Conservation (phyloP, 768 basidiomycete species). For the Suillus lakei region DNA sequence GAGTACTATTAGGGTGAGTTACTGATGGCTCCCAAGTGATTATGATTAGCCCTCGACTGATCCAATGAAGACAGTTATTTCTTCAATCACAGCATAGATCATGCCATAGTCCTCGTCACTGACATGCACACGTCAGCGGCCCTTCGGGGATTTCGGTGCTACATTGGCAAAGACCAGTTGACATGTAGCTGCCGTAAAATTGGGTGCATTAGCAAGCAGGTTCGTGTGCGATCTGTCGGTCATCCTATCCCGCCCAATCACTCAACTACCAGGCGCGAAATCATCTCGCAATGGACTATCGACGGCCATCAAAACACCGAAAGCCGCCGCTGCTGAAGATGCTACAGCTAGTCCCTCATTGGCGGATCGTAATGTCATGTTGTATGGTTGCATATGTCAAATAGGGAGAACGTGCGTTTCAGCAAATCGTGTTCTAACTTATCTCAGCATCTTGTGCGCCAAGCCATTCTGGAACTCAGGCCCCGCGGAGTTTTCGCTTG, state of each 20-base stretch:
- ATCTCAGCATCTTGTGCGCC: not conserved
- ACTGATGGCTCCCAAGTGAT: not conserved
- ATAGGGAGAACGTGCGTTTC: not conserved
- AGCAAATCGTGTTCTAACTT: not conserved
- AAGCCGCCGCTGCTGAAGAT: not conserved
- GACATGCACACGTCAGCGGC: not conserved
- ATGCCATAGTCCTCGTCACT: not conserved
- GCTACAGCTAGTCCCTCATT: not conserved
- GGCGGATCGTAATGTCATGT: not conserved
- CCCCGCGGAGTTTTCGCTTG: not conserved
- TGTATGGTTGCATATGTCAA: not conserved
- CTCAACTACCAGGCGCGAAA: not conserved
- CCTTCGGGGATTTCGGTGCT: not conserved
- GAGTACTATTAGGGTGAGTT: not conserved
- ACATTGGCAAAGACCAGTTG: not conserved
- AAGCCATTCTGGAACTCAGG: not conserved
- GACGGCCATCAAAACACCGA: not conserved
- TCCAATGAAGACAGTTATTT: not conserved
- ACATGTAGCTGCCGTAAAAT: not conserved
- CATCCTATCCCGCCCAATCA: not conserved
- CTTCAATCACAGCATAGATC: not conserved
- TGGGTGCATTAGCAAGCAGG: not conserved
- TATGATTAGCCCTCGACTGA: not conserved
- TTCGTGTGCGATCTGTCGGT: not conserved
- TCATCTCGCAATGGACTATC: not conserved